A percentile compares a stretch with the other conserved stretches of the same genome.
These are phyloP conservation scores for Monosporozyma unispora DNA, from an alignment of 805 yeast species.

Conservation along the genomic window DNA sequence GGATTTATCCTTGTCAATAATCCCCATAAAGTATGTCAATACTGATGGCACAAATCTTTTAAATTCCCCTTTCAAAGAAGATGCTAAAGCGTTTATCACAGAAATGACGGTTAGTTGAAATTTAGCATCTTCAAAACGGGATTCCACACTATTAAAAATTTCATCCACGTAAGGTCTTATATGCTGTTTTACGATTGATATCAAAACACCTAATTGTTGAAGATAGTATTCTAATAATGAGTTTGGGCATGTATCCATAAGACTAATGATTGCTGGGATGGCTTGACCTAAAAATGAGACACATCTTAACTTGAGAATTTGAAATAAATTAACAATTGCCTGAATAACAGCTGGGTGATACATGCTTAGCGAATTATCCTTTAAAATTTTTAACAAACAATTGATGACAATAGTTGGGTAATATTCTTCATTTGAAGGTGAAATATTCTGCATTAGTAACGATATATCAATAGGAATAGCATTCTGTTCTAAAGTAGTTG, in stretches of 20 bases:
- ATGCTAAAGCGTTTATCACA: constrained; percentile 70
- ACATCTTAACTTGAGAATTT: constrained; percentile 76
- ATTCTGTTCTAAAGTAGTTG: constrained; percentile 52
- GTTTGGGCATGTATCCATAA: constrained; percentile 68
- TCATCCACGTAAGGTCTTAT: constrained; percentile 71
- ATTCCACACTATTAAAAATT: constrained; percentile 61
- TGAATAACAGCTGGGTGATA: constrained; percentile 87
- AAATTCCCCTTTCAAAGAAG: constrained; percentile 85
- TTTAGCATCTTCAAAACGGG: constrained; percentile 49
- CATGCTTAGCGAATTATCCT: constrained; percentile 70
- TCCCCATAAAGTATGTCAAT: constrained; percentile 60
- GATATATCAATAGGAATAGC: constrained; percentile 86
- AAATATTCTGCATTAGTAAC: constrained; percentile 80
- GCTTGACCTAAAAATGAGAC: constrained; percentile 79
- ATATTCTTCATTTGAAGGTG: constrained; percentile 84
- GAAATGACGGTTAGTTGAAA: constrained; percentile 68
- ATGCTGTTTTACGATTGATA: constrained; percentile 78
- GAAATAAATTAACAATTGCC: constrained; percentile 82
- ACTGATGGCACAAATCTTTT: constrained; percentile 68
- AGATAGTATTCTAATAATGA: constrained; percentile 76
- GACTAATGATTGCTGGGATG: constrained; percentile 73
- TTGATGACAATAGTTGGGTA: constrained; percentile 89
- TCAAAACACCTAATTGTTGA: constrained; percentile 70
- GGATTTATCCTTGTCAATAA: constrained; percentile 60
- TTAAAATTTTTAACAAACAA: constrained; percentile 69